Percentiles rank a stretch among this genome's conserved stretches.
Evolutionary conservation across 1,284 basidiomycete species (phyloP).

Genomic region (Trametes versicolor): DNA sequence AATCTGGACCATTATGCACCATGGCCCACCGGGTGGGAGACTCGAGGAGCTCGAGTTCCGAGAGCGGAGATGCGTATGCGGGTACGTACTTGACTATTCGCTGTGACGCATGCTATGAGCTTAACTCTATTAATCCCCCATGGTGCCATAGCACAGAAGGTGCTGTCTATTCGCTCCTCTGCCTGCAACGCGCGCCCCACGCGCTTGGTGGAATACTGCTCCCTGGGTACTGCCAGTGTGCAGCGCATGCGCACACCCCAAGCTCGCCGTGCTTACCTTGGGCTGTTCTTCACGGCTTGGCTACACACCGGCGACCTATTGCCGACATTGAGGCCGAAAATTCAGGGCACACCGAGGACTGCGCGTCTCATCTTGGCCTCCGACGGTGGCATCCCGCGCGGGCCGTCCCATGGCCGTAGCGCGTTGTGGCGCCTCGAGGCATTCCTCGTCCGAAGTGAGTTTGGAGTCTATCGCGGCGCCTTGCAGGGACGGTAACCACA

Average conservation of each 20-base stretch:
- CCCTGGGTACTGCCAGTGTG: neutral
- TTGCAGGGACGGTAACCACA: neutral
- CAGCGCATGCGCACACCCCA: neutral
- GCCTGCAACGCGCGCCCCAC: neutral
- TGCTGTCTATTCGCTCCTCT: neutral
- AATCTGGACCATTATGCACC: neutral
- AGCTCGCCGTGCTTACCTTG: neutral
- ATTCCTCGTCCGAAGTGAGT: neutral
- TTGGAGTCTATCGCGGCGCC: neutral
- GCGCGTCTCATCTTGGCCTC: neutral
- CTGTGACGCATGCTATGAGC: too few relatives aligned
- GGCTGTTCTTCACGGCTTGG: neutral
- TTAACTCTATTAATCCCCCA: too few relatives aligned
- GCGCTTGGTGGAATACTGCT: neutral
- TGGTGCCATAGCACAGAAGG: neutral
- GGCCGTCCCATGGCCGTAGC: neutral
- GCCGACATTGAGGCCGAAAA: neutral
- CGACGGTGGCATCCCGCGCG: neutral
- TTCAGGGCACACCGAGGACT: neutral
- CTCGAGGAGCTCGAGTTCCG: neutral
- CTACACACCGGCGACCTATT: neutral
- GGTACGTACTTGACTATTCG: too few relatives aligned
- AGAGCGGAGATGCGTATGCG: neutral
- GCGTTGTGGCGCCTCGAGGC: neutral
- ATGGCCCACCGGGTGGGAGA: too few relatives aligned